These are phyloP conservation scores for Aspergillus fructus DNA, from an alignment of 2,329 filamentous ascomycete species.

Conservation along the genomic window DNA sequence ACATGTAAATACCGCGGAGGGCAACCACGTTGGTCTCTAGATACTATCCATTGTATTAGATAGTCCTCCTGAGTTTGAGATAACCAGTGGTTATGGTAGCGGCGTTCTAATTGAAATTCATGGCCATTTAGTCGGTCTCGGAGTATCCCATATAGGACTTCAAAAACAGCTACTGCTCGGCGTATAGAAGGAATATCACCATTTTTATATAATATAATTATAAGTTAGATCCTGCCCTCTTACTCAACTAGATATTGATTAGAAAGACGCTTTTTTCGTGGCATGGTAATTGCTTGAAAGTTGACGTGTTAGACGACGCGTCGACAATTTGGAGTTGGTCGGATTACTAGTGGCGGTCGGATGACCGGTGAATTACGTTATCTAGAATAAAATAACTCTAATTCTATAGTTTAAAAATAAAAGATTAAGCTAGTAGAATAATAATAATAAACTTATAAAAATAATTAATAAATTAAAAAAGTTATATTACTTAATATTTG, in stretches of 20 bases:
- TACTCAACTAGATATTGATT: not conserved
- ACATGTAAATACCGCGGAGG: slow-evolving; percentile 2
- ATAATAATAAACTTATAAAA: no score
- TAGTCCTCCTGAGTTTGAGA: slow-evolving; percentile 6
- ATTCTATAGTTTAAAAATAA: no score
- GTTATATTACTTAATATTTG: no score
- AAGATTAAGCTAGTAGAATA: no score
- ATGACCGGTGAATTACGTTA: not conserved
- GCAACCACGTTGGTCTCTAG: not conserved
- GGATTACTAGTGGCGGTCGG: not conserved
- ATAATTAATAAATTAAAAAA: no score
- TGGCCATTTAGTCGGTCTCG: not conserved
- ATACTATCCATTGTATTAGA: slow-evolving; percentile 8
- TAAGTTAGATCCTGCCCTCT: slow-evolving; percentile 6
- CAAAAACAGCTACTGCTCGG: slow-evolving; percentile 8
- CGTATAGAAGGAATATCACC: not conserved
- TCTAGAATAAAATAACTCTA: no score
- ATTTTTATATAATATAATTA: not conserved
- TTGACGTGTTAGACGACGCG: not conserved
- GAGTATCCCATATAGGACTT: not conserved
- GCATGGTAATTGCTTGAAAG: slow-evolving; percentile 12
- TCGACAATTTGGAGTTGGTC: not conserved
- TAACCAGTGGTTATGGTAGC: not conserved
- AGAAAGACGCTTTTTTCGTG: slow-evolving; percentile 1
- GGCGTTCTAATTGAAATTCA: not conserved